Conservation (phyloP, 345 rosid genomes). For the Corchorus olitorius region DNA sequence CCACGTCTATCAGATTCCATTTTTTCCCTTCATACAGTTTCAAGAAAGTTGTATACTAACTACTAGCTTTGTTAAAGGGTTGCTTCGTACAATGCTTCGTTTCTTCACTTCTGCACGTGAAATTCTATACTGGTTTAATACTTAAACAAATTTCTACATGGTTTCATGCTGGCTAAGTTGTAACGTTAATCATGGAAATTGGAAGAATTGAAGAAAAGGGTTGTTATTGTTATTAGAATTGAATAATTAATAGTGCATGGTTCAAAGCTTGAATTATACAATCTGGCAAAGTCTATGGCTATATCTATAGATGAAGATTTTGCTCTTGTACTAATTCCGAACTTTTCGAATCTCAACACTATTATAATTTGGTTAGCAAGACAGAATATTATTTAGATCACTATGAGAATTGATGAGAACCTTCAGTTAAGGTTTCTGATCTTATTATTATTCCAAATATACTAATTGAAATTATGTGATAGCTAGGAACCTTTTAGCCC, state of each 20-base stretch:
- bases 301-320: not conserved
- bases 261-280: not conserved
- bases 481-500: too few species aligned
- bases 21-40: not conserved
- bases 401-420: too few species aligned
- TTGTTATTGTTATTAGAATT: too few species aligned
- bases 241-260: not conserved
- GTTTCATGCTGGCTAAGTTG: slow-evolving; percentile 29
- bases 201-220: too few species aligned
- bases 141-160: slow-evolving; percentile 9
- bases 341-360: too few species aligned
- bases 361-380: too few species aligned
- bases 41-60: not conserved
- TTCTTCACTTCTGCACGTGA: slow-evolving; percentile 33
- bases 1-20: slow-evolving; percentile 49
- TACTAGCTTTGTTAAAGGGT: slow-evolving; percentile 1
- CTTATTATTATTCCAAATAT: too few species aligned
- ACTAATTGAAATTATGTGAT: too few species aligned
- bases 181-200: slow-evolving; percentile 2
- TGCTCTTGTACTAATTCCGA: too few species aligned
- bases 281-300: not conserved
- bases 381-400: too few species aligned
- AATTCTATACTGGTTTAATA: not conserved
- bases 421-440: too few species aligned
- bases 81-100: slow-evolving; percentile 31